A percentile compares a stretch with the other conserved stretches of the same genome.
These are phyloP conservation scores for Claviceps quebecensis DNA, from an alignment of 2,329 filamentous ascomycete species.

Conservation along the genomic window DNA sequence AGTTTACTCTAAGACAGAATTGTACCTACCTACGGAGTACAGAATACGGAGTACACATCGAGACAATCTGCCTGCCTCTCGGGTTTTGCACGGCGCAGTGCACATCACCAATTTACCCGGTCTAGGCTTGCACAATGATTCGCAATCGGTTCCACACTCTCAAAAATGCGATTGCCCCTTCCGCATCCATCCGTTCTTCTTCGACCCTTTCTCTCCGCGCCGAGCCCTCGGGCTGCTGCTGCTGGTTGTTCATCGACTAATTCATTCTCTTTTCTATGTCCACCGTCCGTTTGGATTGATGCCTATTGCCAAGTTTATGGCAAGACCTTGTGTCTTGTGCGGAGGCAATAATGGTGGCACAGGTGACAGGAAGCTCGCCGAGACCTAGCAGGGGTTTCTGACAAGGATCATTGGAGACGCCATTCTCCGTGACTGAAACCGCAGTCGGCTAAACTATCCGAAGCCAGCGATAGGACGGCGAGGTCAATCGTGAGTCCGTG, in stretches of 20 bases:
- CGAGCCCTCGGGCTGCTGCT: no score
- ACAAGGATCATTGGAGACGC: neutral
- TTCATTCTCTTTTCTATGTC: no score
- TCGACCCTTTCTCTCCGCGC: neutral
- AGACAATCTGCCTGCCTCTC: neutral
- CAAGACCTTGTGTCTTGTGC: neutral
- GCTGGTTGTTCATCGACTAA: no score
- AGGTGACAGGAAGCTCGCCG: neutral
- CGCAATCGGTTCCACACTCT: neutral
- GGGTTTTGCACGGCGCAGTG: neutral
- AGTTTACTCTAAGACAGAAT: no score
- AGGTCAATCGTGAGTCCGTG: neutral
- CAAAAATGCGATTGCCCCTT: neutral
- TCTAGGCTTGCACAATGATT: neutral
- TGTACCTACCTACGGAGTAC: no score
- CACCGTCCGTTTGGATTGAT: no score
- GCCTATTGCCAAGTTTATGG: neutral
- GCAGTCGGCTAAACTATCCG: slow-evolving; percentile 5
- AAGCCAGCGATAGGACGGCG: slow-evolving; percentile 1
- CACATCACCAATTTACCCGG: neutral
- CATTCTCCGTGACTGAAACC: slow-evolving; percentile 3
- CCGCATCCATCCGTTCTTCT: neutral
- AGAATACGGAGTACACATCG: neutral
- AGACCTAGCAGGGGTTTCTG: neutral
- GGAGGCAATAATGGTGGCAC: neutral